Conservation (phyloP, 257 asterid species). For the Haberlea rhodopensis region DNA sequence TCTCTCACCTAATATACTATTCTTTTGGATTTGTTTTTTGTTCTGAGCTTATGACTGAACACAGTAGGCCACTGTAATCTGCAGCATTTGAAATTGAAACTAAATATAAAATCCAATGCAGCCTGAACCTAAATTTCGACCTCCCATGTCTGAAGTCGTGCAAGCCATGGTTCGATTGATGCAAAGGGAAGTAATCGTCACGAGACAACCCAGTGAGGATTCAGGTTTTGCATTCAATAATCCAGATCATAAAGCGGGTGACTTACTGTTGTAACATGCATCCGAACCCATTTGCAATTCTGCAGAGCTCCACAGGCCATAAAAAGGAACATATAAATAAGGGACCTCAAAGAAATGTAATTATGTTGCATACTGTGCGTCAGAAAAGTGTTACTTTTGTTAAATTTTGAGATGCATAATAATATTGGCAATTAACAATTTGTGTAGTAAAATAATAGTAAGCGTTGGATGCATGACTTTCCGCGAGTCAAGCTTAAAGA, state of each 20-base stretch:
- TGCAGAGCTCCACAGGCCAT: constrained; percentile 30
- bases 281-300: constrained; percentile 41
- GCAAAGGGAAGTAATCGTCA: constrained; percentile 79
- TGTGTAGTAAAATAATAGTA: not conserved
- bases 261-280: constrained; percentile 45
- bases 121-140: constrained; percentile 98
- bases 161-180: constrained; percentile 86
- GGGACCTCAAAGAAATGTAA: constrained; percentile 35
- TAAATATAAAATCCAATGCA: constrained; percentile 28
- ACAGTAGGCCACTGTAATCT: not conserved
- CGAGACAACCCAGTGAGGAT: constrained; percentile 71
- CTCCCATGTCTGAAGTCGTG: constrained; percentile 98
- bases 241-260: constrained; percentile 58
- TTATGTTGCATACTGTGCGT: constrained; percentile 25
- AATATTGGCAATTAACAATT: not conserved
- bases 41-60: not conserved
- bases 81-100: not conserved
- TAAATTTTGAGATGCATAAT: constrained; percentile 27
- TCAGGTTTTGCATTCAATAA: constrained; percentile 69
- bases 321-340: constrained; percentile 13
- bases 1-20: not conserved
- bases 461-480: not conserved
- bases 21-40: not conserved
- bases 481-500: not conserved
- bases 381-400: constrained; percentile 17